Base-by-base conservation (phyloP, 2,329 filamentous ascomycete genomes). In the Pseudocercospora macadamiae region DNA sequence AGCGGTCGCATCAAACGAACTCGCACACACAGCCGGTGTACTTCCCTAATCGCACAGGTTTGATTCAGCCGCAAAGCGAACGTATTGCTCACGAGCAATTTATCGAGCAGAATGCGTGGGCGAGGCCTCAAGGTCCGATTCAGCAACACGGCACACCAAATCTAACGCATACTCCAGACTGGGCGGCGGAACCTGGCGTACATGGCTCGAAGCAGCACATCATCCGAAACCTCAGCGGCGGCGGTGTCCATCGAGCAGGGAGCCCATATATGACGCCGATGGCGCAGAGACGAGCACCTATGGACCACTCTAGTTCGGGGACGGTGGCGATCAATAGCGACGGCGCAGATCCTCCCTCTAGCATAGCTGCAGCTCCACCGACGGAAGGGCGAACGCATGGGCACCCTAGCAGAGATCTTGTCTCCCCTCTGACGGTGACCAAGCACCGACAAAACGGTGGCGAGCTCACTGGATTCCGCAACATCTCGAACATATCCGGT, bases 51-150 rank as follows among this genome's bases (percentile, higher is more conserved):
- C 62, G 63, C 19, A 60, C 62, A 2, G 59, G 61, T 9, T 48
- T 62, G 16, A 48, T 62, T 14, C 62, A 66, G 21, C 62, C 67
- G 7, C 65, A 64, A 39, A 68, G 66, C 32, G 73, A 73, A 51
- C 70, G 71, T 18, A 59, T 72, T 8, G 73, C 73, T 10, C 71
- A 75, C 68, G 91, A 96, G 73, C 89, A 93, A 64, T 96, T 95
- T 67, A 83, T 96, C 55, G 90, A 96, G 70, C 88, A 93, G 66
- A 96, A 90, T 4, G 89, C 92, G 1, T 97, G 93, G 93, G 91
- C 92, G 32, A 96, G 96, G 71, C 91, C 92, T 16, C 90, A 93
- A 66, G 88, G 91, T 71, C 87, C 89, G 5, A 83, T 86, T 8
- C 87, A 91, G n/a, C 55, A 65, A 23, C 64, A 68, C 52, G 66